Conservation (phyloP, 257 asterid species). For the Capsicum baccatum region DNA sequence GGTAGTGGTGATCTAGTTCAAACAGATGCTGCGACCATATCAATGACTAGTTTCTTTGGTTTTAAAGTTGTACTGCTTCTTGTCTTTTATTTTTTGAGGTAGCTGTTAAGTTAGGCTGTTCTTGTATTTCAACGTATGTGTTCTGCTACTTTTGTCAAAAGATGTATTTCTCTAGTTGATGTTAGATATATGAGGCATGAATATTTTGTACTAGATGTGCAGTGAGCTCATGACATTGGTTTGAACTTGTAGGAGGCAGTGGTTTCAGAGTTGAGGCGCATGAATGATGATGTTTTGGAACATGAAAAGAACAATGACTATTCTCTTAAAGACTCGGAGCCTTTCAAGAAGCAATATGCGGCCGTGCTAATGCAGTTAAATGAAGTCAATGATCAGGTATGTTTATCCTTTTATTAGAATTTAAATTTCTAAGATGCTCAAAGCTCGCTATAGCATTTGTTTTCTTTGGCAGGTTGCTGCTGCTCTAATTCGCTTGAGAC, state of each 20-base stretch:
- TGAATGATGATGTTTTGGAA: conserved; percentile 74
- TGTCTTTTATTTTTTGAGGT: conserved; percentile 1
- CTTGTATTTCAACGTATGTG: not conserved
- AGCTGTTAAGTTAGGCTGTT: conserved; percentile 15
- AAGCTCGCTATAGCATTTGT: not conserved
- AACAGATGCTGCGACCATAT: not conserved
- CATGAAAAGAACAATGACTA: conserved; percentile 49
- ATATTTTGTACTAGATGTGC: conserved; percentile 17
- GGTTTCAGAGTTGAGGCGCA: conserved; percentile 74
- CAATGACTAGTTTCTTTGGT: not conserved
- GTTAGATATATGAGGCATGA: not conserved
- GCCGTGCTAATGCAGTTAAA: conserved; percentile 67
- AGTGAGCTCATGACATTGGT: conserved; percentile 40
- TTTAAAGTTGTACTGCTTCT: conserved; percentile 25
- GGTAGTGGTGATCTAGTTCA: not conserved
- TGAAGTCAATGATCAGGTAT: conserved; percentile 80
- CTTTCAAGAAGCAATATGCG: conserved; percentile 84
- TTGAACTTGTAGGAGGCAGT: conserved; percentile 69
- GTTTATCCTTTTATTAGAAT: conserved; percentile 22
- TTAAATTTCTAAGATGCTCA: not conserved
- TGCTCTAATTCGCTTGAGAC: conserved; percentile 69
- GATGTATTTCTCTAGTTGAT: conserved; percentile 19
- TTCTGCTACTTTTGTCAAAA: not conserved
- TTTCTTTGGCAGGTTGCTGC: conserved; percentile 60
- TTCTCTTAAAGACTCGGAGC: conserved; percentile 71